These are phyloP conservation scores for Leccinum truebloodii DNA, from an alignment of 768 basidiomycete genomes.

Conservation along the genomic window DNA sequence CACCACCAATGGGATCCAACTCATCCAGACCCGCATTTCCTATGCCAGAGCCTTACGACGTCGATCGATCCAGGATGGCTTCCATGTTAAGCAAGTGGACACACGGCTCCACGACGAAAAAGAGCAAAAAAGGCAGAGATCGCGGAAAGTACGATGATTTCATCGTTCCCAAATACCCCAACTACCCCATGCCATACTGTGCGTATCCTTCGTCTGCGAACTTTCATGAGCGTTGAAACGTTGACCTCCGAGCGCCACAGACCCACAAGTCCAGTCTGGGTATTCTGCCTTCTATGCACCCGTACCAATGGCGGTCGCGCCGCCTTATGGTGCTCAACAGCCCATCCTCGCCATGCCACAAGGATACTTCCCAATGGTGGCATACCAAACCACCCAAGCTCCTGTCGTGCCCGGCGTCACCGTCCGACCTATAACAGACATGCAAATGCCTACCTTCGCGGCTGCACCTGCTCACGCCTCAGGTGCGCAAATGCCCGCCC, in stretches of 20 bases:
- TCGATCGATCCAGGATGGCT: not conserved
- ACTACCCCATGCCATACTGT: conserved; percentile 25
- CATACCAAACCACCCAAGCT: conserved; percentile 20
- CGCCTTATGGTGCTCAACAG: conserved; percentile 28
- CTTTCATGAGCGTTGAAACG: conserved; percentile 14
- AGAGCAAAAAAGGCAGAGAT: conserved; percentile 21
- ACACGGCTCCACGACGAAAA: conserved; percentile 13
- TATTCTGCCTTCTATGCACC: conserved; percentile 34
- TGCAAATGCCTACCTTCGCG: conserved; percentile 19
- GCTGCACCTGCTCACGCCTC: not conserved
- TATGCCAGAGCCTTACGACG: conserved; percentile 8
- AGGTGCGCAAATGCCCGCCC: conserved; percentile 10
- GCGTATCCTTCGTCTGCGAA: conserved; percentile 7
- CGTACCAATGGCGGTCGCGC: conserved; percentile 25
- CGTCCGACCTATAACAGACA: conserved; percentile 2
- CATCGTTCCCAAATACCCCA: conserved; percentile 16
- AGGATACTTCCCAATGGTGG: conserved; percentile 27
- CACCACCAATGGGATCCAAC: conserved; percentile 25
- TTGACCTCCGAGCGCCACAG: conserved; percentile 20
- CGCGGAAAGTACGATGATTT: conserved; percentile 22
- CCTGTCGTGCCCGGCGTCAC: conserved; percentile 8
- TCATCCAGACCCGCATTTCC: conserved; percentile 28
- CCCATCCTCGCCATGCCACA: conserved; percentile 31
- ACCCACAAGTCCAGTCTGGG: conserved; percentile 23
- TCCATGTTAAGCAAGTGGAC: conserved; percentile 22